Evolutionary conservation across 106 monocot genomes (phyloP), one percentile per base, ranked within the genome.

Genomic region (Acorus calamus): DNA sequence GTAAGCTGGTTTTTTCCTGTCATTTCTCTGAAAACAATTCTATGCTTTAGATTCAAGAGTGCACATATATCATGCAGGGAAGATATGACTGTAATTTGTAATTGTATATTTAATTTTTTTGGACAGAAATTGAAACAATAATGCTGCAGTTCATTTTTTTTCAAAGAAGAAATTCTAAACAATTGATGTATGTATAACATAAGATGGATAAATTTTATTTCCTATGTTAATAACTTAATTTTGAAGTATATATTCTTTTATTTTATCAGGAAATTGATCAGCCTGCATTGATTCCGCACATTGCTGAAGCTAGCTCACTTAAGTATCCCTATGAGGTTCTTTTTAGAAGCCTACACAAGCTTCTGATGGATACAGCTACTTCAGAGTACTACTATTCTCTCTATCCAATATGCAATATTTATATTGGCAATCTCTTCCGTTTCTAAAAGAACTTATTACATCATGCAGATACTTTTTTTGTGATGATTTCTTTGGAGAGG

Each of bases 241-340:
- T 28, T 3, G 49, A 2, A 54, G 8, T 11, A 9, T 8, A 7
- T 52, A 42, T 50, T 14, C 14, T 53, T 11, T 60, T 4, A 55
- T 70, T 0, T 60, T 65, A 42, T 57, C 84, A 98, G 96, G 96
- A 98, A 80, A 85, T 88, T 71, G 96, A 98, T 69, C 96, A 98
- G 58, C 96, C 96, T 47, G 91, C 96, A 70, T 75, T 98, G 67
- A 98, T 98, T 77, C 96, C 96, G 66, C 96, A 98, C 79, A 98
- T 98, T 71, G 96, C 90, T 42, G 96, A 98, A 83, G 91, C 96
- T 56, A 91, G 80, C 69, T 91, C 91, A 67, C 80, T 74, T 41
- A 98, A 91, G 74, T 98, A 87, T 77, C 87, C 96, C 6, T 98
- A 98, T 68, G 96, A 98, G 74, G 91, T 91, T 78, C 80, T 98